Evolutionary conservation across 495 filamentous ascomycete genomes (phyloP), one percentile per base, ranked within the genome.

Genomic region (Lophiotrema nucula): DNA sequence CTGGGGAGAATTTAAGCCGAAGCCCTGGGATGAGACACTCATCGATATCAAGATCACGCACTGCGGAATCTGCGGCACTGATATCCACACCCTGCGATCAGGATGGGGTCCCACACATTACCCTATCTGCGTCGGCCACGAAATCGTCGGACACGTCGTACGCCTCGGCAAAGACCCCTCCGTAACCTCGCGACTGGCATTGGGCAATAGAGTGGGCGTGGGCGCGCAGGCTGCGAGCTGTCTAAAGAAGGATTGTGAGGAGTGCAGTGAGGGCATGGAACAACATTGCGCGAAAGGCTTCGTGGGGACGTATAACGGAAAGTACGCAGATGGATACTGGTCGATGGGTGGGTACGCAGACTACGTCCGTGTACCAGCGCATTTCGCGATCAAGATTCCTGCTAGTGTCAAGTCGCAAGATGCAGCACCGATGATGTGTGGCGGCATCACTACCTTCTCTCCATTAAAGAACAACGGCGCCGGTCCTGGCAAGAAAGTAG

Each of bases 371-470:
- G 79, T 79, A 0, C 88, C 89, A 2, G 78, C 79, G 16, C 83
- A 88, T 66, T 95, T 92, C 64, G 88, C 84, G 6, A 73, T 93
- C 72, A 82, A 82, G 57, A 95, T 96, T 59, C 91, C 92, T 0
- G 85, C 87, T 16, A 63, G 61, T 0, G 58, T 88, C 16, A 59
- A 74, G 0, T 77, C 72, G 16, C 79, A 75, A 4, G 72, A 80
- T 48, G 89, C 88, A 0, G 90, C 91, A n/a, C 89, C 90, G 13
- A 84, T 96, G 83, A 70, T 96, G 2, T 96, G 91, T 66, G 92
- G 81, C 31, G 91, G 92, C 15, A 79, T 95, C 15, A 95, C 90
- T 0, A 79, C 89, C 2, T 96, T 82, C 69, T 74, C 80, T 13
- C 91, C 92, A 1, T 72, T 96, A 49, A 78, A 77, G 58, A 79